A percentile compares a stretch with the other conserved stretches of the same genome.
phyloP scores from a whole-genome alignment of 2,329 filamentous ascomycete genomes.

The Nigrospora sphaerica region DNA sequence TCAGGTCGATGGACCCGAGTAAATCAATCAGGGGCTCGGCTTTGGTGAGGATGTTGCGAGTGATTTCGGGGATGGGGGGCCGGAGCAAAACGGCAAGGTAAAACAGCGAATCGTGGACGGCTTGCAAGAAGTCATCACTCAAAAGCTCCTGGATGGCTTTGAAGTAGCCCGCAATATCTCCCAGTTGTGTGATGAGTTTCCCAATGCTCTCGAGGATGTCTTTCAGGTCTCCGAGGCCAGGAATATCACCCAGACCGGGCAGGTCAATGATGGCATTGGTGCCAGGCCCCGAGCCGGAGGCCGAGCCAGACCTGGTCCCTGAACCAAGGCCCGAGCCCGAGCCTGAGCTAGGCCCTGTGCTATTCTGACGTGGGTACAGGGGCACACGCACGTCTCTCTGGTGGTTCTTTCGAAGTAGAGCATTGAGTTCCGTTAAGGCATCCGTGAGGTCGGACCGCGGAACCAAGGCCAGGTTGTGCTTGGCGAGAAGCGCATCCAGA shows the following conservation, averaged over 20 bases:
- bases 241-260: conserved; percentile 6
- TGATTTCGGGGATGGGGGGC: conserved; percentile 25
- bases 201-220: conserved; percentile 15
- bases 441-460: conserved; percentile 39
- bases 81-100: conserved; percentile 29
- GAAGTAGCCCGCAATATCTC: conserved; percentile 19
- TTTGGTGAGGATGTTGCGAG: conserved; percentile 17
- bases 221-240: conserved; percentile 18
- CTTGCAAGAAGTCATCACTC: conserved; percentile 30
- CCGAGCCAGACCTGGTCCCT: conserved; percentile 7
- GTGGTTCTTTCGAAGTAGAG: conserved; percentile 27
- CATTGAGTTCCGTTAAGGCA: conserved; percentile 32
- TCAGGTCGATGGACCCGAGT: conserved; percentile 16
- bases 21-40: conserved; percentile 19
- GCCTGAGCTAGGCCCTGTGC: conserved; percentile 8
- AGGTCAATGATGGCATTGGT: too few species aligned
- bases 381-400: conserved; percentile 7
- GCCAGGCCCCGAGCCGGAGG: neutral
- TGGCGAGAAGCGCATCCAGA: conserved; percentile 32
- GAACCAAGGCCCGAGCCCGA: conserved; percentile 7
- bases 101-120: conserved; percentile 31
- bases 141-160: conserved; percentile 23
- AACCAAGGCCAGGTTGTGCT: conserved; percentile 35
- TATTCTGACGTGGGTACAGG: conserved; percentile 18
- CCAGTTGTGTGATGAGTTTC: conserved; percentile 15